These are phyloP conservation scores for Colletotrichum agaves DNA, from an alignment of 2,329 filamentous ascomycete genomes.

Conservation along the genomic window DNA sequence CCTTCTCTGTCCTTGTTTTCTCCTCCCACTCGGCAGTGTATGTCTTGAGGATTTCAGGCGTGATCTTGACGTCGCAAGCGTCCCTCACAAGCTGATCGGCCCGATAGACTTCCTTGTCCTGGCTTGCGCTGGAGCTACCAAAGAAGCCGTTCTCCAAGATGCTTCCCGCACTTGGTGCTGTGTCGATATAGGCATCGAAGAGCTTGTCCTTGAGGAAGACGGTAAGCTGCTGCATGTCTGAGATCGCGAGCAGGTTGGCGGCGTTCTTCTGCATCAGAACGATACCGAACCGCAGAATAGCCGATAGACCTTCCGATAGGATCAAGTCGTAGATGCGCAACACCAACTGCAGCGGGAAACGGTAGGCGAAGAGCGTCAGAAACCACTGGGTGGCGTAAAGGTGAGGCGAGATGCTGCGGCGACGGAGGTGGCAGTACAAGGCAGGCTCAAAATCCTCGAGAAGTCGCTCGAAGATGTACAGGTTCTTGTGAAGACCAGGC, in stretches of 20 bases:
- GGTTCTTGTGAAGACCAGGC: slow-evolving; percentile 91
- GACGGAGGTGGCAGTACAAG: slow-evolving; percentile 91
- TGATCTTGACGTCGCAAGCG: slow-evolving; percentile 88
- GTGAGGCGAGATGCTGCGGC: slow-evolving; percentile 87
- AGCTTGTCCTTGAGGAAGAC: slow-evolving; percentile 92
- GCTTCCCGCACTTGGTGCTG: slow-evolving; percentile 89
- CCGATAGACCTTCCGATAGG: slow-evolving; percentile 89
- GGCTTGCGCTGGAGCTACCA: slow-evolving; percentile 85
- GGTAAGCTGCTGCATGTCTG: slow-evolving; percentile 90
- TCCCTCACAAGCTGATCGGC: slow-evolving; percentile 94
- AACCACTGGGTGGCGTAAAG: slow-evolving; percentile 99
- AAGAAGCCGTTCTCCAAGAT: slow-evolving; percentile 98
- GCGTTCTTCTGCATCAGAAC: slow-evolving; percentile 97
- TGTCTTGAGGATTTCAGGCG: slow-evolving; percentile 80
- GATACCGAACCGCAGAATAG: slow-evolving; percentile 93
- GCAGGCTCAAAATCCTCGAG: slow-evolving; percentile 95
- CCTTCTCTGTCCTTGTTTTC: slow-evolving; percentile 82
- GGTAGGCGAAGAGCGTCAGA: slow-evolving; percentile 96
- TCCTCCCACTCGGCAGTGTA: slow-evolving; percentile 95
- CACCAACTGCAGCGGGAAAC: slow-evolving; percentile 95
- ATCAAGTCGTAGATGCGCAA: slow-evolving; percentile 97
- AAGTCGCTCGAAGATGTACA: slow-evolving; percentile 95
- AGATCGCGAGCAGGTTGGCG: slow-evolving; percentile 79
- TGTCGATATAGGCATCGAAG: slow-evolving; percentile 97
- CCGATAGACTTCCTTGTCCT: slow-evolving; percentile 95